Base-by-base conservation (phyloP, 2,329 filamentous ascomycete species). In the Neopestalotiopsis sp. region DNA sequence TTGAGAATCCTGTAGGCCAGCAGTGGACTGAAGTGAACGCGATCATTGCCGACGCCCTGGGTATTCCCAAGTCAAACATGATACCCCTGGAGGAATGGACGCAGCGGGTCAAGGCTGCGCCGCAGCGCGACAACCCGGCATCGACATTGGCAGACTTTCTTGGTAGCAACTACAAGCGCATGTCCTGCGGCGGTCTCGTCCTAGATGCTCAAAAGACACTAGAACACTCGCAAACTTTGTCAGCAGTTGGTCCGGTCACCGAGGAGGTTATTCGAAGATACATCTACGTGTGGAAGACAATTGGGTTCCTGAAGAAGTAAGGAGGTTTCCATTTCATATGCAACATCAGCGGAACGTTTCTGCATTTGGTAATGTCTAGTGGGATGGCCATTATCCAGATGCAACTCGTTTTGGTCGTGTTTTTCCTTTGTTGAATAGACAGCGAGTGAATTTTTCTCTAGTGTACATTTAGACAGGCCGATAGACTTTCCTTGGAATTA, bases 161-260 rank as follows among this genome's bases (percentile, higher is more conserved):
- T 3, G 77, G 79, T 10, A 62, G 69, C 5, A 70, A 81, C 65
- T 82, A 78, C 64, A 6, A 78, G 34, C 77, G 82, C 32, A 86
- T 86, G 83, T 81, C 80, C 0, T 85, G 83, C 71, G 83, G 82
- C 7, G 82, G 81, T 0, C 66, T 86, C 3, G 34, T 85, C 0
- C 56, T 86, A 59, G 82, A 79, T 66, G 82, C 79, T 0, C 68
- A 65, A 45, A 74, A 74, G 42, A 67, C 71, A 13, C 66, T 70
- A 32, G 69, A 76, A 68, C 74, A 79, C 30, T 77, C 75, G 57
- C 58, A 49, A 65, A 70, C 74, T 12, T 66, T 77, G 38, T 68
- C 70, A 13, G 69, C 67, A 5, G 65, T 71, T 3, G 71, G 73
- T 3, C 74, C 74, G 3, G 73, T 76, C 10, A 68, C 67, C 53